Evolutionary conservation across 768 basidiomycete species (phyloP).

Genomic region (Leccinum rimulosum): DNA sequence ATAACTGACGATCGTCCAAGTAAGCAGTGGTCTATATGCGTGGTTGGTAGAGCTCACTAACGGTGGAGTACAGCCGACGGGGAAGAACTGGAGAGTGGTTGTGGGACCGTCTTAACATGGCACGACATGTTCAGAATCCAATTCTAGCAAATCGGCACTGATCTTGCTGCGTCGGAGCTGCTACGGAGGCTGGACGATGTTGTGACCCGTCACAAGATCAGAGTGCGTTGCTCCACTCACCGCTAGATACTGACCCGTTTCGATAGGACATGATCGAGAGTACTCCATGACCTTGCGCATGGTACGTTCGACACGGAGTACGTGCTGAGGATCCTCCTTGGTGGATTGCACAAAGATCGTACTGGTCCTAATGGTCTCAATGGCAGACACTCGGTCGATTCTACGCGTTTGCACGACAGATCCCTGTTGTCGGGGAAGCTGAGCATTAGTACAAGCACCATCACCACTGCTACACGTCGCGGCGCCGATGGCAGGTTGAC

Average conservation of each 20-base stretch:
- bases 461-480: too few species aligned
- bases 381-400: conserved; percentile 8
- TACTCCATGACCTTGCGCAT: conserved; percentile 35
- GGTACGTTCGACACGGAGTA: conserved; percentile 34
- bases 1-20: conserved; percentile 42
- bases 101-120: conserved; percentile 35
- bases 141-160: conserved; percentile 33
- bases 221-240: conserved; percentile 14
- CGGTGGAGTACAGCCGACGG: conserved; percentile 25
- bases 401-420: neutral
- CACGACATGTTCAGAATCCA: conserved; percentile 42
- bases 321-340: conserved; percentile 34
- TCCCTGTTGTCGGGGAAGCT: conserved; percentile 4
- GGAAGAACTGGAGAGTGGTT: conserved; percentile 27
- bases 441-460: neutral
- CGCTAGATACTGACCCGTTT: neutral
- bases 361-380: conserved; percentile 1
- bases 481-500: too few species aligned
- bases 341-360: conserved; percentile 20
- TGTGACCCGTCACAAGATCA: conserved; percentile 27
- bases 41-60: neutral
- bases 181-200: conserved; percentile 34
- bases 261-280: conserved; percentile 47
- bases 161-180: conserved; percentile 36
- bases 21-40: conserved; percentile 16